Evolutionary conservation across 2,329 filamentous ascomycete species (phyloP).

Genomic region (Helicocarpus griseus): DNA sequence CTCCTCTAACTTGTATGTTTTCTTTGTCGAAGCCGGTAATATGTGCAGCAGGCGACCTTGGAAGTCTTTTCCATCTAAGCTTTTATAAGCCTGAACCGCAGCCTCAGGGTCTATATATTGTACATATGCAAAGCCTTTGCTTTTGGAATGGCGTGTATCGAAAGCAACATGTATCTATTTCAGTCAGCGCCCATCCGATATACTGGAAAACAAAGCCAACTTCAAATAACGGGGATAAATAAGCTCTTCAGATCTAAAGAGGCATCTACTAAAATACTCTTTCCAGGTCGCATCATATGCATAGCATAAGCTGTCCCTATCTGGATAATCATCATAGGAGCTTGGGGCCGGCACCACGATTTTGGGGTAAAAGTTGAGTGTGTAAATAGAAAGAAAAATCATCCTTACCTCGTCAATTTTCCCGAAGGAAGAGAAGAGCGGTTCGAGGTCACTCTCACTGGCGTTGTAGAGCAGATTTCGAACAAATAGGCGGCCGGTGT

Average conservation of each 20-base stretch:
- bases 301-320: constrained; percentile 99
- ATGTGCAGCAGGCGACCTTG: constrained; percentile 89
- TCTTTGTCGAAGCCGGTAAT: constrained; percentile 72
- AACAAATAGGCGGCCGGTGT: constrained; percentile 72
- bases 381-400: constrained; percentile 9
- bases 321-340: constrained; percentile 82
- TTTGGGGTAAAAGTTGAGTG: neutral
- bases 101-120: constrained; percentile 63
- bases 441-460: constrained; percentile 65
- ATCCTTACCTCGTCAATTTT: constrained; percentile 74
- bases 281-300: constrained; percentile 86
- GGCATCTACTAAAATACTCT: constrained; percentile 99
- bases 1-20: constrained; percentile 74
- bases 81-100: constrained; percentile 69
- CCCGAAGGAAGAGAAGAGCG: constrained; percentile 62
- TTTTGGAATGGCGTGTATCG: constrained; percentile 57
- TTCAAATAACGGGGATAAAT: constrained; percentile 20
- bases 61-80: constrained; percentile 75
- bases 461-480: constrained; percentile 78
- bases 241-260: constrained; percentile 66
- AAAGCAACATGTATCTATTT: constrained; percentile 74
- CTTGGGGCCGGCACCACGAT: constrained; percentile 14
- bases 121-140: constrained; percentile 86
- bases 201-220: constrained; percentile 12
- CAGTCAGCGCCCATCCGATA: constrained; percentile 2